These are phyloP conservation scores for Ophiostoma sp. DNA, from an alignment of 2,329 filamentous ascomycete species.

Conservation along the genomic window DNA sequence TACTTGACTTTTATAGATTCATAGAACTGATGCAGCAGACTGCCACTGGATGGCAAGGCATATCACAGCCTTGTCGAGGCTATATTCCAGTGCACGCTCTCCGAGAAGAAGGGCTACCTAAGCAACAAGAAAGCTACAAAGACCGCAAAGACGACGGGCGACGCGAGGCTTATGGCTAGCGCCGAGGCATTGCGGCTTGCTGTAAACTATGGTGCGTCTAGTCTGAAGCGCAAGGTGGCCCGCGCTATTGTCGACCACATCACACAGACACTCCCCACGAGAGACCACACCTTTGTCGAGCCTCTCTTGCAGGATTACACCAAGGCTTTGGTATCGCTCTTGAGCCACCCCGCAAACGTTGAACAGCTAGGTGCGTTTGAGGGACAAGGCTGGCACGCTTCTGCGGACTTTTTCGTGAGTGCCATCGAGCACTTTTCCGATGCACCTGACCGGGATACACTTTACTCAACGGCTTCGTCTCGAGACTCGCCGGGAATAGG, in stretches of 20 bases:
- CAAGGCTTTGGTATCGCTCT: conserved; percentile 64
- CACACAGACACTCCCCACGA: conserved; percentile 62
- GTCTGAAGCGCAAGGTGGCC: conserved; percentile 71
- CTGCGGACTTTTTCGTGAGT: conserved; percentile 65
- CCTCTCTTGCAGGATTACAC: conserved; percentile 72
- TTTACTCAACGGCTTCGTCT: conserved; percentile 29
- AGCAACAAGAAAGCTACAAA: conserved; percentile 46
- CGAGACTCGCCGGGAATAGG: conserved; percentile 47
- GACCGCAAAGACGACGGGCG: conserved; percentile 40
- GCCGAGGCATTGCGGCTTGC: conserved; percentile 67
- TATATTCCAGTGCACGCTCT: conserved; percentile 63
- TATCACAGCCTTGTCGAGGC: conserved; percentile 77
- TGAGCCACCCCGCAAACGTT: conserved; percentile 69
- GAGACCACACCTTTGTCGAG: conserved; percentile 57
- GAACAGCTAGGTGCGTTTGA: conserved; percentile 63
- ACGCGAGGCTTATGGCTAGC: conserved; percentile 59
- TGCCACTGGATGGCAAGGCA: conserved; percentile 62
- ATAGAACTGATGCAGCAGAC: conserved; percentile 16
- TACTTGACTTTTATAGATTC: not conserved
- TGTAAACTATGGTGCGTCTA: conserved; percentile 62
- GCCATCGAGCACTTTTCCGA: conserved; percentile 53
- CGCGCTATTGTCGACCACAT: conserved; percentile 76
- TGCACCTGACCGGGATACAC: conserved; percentile 36
- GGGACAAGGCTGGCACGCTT: conserved; percentile 60
- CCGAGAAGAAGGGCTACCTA: conserved; percentile 62